Evolutionary conservation across 2,329 filamentous ascomycete genomes (phyloP).

Genomic region (Aspergillus sergii): DNA sequence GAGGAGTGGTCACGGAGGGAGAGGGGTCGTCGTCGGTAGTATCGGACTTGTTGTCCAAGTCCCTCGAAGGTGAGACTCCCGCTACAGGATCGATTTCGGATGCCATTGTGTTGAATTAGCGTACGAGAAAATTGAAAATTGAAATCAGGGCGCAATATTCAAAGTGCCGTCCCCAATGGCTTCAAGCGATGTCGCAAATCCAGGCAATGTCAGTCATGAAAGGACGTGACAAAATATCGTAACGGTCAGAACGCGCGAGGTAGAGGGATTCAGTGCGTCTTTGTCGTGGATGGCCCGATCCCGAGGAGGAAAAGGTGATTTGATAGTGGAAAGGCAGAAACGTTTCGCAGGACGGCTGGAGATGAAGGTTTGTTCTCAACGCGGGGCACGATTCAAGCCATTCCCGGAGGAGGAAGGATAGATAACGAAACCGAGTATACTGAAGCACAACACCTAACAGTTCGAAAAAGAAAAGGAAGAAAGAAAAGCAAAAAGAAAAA

Average conservation of each 20-base stretch:
- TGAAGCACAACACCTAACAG: not conserved
- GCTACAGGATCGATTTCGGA: conserved; percentile 24
- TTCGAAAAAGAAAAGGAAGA: not conserved
- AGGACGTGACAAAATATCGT: not conserved
- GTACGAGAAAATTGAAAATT: not conserved
- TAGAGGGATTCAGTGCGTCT: not conserved
- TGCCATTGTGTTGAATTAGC: conserved; percentile 20
- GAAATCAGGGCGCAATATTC: conserved; percentile 6
- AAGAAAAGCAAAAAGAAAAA: not conserved
- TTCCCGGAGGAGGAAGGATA: not conserved
- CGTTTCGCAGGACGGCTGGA: conserved; percentile 3
- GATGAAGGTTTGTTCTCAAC: conserved; percentile 8
- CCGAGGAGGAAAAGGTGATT: not conserved
- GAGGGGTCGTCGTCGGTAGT: conserved; percentile 25
- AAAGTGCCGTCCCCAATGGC: conserved; percentile 11
- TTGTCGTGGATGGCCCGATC: not conserved
- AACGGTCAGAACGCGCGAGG: conserved; percentile 3
- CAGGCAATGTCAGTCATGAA: not conserved
- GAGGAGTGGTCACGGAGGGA: conserved; percentile 38
- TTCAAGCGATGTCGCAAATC: conserved; percentile 9
- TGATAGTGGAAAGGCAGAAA: conserved; percentile 7
- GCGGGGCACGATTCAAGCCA: conserved; percentile 10
- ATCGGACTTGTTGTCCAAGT: conserved; percentile 23
- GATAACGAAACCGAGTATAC: conserved; percentile 4
- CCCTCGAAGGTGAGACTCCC: conserved; percentile 24